phyloP scores from a whole-genome alignment of 495 filamentous ascomycete species.

The Penicillium soppii region DNA sequence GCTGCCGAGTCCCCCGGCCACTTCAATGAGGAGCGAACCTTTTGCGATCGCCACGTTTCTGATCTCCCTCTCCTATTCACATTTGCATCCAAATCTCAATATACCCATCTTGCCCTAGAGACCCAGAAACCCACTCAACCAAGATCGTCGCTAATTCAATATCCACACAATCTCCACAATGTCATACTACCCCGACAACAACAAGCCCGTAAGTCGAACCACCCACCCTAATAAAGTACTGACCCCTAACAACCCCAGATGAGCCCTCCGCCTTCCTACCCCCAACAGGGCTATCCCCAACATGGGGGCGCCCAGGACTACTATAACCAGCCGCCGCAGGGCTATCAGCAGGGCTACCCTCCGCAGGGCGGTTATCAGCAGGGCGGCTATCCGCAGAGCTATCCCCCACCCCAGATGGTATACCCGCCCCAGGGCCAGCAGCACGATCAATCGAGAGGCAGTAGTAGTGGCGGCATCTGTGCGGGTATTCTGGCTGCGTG shows the following conservation, averaged over 20 bases:
- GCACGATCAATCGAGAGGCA: too few relatives aligned
- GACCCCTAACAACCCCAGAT: slow-evolving; percentile 17
- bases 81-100: too few relatives aligned
- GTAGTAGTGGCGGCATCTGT: slow-evolving; percentile 41
- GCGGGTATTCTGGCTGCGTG: slow-evolving; percentile 48
- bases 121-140: not conserved
- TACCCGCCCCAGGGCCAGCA: too few relatives aligned
- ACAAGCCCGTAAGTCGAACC: not conserved
- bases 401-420: slow-evolving; percentile 41
- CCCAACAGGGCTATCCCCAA: slow-evolving; percentile 18
- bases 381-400: slow-evolving; percentile 30
- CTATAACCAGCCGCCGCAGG: slow-evolving; percentile 7
- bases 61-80: not conserved
- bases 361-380: slow-evolving; percentile 38
- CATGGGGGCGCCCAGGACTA: slow-evolving; percentile 20
- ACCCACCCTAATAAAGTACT: not conserved
- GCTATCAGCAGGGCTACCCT: slow-evolving; percentile 33
- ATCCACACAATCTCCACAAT: not conserved
- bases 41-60: not conserved
- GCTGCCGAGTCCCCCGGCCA: not conserved
- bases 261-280: slow-evolving; percentile 43
- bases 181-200: too few relatives aligned
- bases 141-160: not conserved
- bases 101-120: not conserved
- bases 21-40: not conserved